Evolutionary conservation across 2,329 filamentous ascomycete species (phyloP), one percentile per base, ranked within the genome.

Genomic region (Paraphoma chrysanthemicola): DNA sequence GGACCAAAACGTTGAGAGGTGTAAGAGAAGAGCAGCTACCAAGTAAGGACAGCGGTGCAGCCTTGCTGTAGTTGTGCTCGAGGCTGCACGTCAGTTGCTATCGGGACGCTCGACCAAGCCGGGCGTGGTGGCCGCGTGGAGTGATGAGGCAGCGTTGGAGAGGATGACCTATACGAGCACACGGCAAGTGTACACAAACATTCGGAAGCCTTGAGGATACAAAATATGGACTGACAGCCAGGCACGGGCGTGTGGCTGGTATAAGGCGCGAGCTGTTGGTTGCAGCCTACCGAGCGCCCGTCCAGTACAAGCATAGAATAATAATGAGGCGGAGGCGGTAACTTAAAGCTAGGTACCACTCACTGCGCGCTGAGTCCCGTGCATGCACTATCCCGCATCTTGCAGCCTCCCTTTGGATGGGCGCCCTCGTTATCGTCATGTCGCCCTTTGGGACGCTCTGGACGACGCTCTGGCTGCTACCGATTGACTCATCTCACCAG

Each of bases 311-410:
- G 33, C 33, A 36, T 53, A 52, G 52, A 56, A 17, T 45, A 45
- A 51, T 39, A 69, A 57, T 69, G 66, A 69, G 66, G 66, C 67
- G 67, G 66, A 69, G 66, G 66, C 67, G 67, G 62, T 56, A 23
- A 23, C 23, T 23, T 23, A 67, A 62, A 60, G 59, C 54, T 56
- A 52, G 56, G 60, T 65, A 17, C 44, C 41, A 58, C 54, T 53
- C 41, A 58, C 54, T 53, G 58, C 51, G 44, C 56, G 51, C 28
- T 29, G 59, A 36, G 46, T 54, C 54, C 60, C 64, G 56, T 59
- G 59, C 52, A 39, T 53, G 43, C 58, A 52, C 56, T 63, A 63
- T 63, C 17, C 54, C 56, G 44, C 53, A 48, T 42, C 11, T 39
- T 47, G 51, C 52, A 31, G 28, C 28, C 17, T 23, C n/a, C 46